These are phyloP conservation scores for Sambucus nigra DNA, from an alignment of 129 eudicot genomes.

Conservation along the genomic window DNA sequence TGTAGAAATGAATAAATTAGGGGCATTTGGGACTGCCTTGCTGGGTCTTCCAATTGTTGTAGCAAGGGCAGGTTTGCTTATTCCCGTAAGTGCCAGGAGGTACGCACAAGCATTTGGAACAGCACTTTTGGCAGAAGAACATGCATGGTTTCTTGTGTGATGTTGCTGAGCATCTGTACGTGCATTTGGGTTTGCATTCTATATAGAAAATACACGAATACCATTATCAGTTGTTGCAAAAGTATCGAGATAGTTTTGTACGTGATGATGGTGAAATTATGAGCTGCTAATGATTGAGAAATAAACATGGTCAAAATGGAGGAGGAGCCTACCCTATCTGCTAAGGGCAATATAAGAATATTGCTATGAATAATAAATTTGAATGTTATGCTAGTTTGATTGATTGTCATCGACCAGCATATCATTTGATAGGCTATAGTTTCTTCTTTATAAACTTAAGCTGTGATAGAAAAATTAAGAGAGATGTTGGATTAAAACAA, in stretches of 20 bases:
- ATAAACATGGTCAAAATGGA: no score
- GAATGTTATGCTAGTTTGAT: background rate
- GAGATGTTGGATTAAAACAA: no score
- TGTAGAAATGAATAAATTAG: conserved; percentile 5
- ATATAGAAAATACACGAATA: background rate
- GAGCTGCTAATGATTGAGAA: no score
- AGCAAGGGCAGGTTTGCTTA: conserved; percentile 62
- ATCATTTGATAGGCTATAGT: no score
- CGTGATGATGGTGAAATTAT: no score
- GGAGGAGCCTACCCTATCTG: no score
- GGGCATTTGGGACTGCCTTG: conserved; percentile 74
- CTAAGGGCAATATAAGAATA: no score
- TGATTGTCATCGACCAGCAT: no score
- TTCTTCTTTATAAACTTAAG: no score
- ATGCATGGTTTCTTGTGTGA: conserved; percentile 79
- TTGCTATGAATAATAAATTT: no score
- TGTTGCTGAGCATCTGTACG: conserved; percentile 61
- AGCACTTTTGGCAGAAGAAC: conserved; percentile 62
- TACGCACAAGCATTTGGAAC: conserved; percentile 66
- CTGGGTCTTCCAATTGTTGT: conserved; percentile 74
- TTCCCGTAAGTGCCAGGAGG: conserved; percentile 56
- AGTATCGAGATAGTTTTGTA: no score
- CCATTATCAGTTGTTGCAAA: background rate
- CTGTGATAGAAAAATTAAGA: no score
- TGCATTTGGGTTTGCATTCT: conserved; percentile 57